phyloP scores from a whole-genome alignment of 768 basidiomycete genomes.

The Mycena chlorophos region DNA sequence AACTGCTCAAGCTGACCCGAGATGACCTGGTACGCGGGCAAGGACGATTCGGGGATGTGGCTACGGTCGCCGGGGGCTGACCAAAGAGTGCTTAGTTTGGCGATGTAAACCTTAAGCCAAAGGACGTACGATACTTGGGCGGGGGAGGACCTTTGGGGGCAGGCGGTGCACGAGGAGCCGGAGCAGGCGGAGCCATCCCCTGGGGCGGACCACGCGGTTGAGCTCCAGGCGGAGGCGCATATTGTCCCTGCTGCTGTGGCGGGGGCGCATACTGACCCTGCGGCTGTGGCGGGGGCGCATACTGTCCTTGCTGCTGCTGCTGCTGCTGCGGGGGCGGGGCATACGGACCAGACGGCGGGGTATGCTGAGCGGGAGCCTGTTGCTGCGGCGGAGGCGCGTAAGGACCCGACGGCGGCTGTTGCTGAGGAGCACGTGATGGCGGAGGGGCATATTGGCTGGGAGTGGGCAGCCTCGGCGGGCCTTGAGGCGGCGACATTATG shows the following conservation, averaged over 20 bases:
- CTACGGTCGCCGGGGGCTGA: constrained; percentile 86
- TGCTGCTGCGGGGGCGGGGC: constrained; percentile 28
- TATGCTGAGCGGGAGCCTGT: too few species aligned
- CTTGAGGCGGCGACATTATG: constrained; percentile 50
- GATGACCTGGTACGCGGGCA: constrained; percentile 68
- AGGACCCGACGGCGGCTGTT: constrained; percentile 26
- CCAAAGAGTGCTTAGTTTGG: constrained; percentile 13
- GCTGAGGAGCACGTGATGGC: constrained; percentile 33
- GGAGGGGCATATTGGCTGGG: constrained; percentile 51
- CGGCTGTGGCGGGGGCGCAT: background rate
- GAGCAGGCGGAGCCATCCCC: constrained; percentile 31
- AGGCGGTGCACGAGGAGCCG: constrained; percentile 21
- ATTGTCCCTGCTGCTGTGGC: constrained; percentile 32
- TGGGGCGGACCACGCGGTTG: constrained; percentile 29
- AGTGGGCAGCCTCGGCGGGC: constrained; percentile 42
- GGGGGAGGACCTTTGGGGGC: constrained; percentile 33
- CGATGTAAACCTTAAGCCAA: background rate
- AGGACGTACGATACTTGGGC: constrained; percentile 48
- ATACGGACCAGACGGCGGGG: constrained; percentile 44
- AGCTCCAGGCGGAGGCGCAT: constrained; percentile 39
- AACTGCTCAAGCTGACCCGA: constrained; percentile 61
- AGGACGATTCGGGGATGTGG: constrained; percentile 78
- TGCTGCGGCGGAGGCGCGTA: constrained; percentile 25
- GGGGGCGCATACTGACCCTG: background rate
- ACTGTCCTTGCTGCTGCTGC: constrained; percentile 1